Base-by-base conservation (phyloP, 441 rosid genomes). In the Gossypium schwendimanii region DNA sequence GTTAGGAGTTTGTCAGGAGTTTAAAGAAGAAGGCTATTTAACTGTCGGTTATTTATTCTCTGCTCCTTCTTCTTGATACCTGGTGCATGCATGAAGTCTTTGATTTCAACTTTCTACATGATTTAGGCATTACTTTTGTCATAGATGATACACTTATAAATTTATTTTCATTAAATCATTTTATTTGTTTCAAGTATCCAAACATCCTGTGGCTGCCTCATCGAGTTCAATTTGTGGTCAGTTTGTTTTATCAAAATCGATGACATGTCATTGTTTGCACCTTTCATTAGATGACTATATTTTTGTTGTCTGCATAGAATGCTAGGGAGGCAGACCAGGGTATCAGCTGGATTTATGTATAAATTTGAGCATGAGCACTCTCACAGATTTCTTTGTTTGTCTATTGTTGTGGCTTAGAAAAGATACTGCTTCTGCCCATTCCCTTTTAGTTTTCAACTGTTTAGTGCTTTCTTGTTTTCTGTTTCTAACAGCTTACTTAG, bases 1-100 rank as follows among this genome's bases (percentile, higher is more conserved):
- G 79, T 74, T 95, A 83, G 98, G 93, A 61, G 95, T 95, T 44
- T 95, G 99, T 85, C 97, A 91, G 79, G 94, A 89, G 83, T 95
- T 93, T 83, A 88, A 93, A 81, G 92, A 87, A 78, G 97, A 95
- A 75, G 80, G 88, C 71, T 95, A 95, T 79, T 47, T 95, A 78
- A 91, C 85, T 84, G 99, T 95, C 60, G 84, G 98, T 88, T 47
- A 69, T 77, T 75, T 69, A 61, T 58, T 74, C 68, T 57, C 53
- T 80, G 36, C 72, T 75, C 52, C 44, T 41, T 63, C 12, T 73
- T 59, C 10, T 62, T 74, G 57, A 71, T 72, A 61, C 3, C 21
- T 28, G 45, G 62, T 72, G 62, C 64, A 63, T 77, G 54, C 23
- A 54, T 78, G 26, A 49, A 61, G 60, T 71, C 63, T 14, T 61